Conservation (phyloP, 2,329 filamentous ascomycete species). For the Aspergillus chevalieri region DNA sequence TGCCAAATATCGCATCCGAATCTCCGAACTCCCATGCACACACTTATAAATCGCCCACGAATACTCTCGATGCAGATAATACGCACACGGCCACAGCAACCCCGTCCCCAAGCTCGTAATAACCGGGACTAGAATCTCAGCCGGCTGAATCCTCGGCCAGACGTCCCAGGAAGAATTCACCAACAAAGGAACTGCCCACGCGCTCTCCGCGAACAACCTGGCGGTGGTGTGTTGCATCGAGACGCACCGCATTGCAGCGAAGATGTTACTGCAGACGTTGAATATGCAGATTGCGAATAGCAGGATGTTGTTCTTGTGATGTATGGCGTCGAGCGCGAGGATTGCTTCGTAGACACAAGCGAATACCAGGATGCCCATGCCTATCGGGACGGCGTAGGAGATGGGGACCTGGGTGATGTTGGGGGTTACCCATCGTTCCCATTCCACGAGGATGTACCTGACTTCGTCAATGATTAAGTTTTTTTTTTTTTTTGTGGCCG, state of each 20-base stretch:
- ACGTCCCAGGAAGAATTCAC: slow-evolving; percentile 7
- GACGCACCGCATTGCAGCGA: slow-evolving; percentile 10
- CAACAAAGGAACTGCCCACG: slow-evolving; percentile 1
- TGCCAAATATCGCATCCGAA: slow-evolving; percentile 7
- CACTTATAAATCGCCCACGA: slow-evolving; percentile 14
- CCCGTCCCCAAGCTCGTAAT: slow-evolving; percentile 10
- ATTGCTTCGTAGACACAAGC: slow-evolving; percentile 8
- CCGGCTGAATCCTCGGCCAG: slow-evolving; percentile 9
- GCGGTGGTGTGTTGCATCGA: slow-evolving; percentile 2
- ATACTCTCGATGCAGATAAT: slow-evolving; percentile 13
- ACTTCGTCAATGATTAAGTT: neutral
- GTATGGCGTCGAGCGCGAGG: slow-evolving; percentile 11
- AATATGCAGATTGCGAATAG: slow-evolving; percentile 13
- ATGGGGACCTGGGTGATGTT: slow-evolving; percentile 7
- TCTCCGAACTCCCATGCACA: slow-evolving; percentile 9
- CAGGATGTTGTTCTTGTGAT: slow-evolving; percentile 14
- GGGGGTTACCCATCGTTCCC: slow-evolving; percentile 10
- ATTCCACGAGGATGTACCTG: slow-evolving; percentile 9
- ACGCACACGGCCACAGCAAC: slow-evolving; percentile 8
- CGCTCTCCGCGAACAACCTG: neutral
- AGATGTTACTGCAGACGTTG: slow-evolving; percentile 8
- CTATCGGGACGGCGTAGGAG: slow-evolving; percentile 8
- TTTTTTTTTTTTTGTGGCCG: no score
- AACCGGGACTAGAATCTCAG: slow-evolving; percentile 7
- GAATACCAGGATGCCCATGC: slow-evolving; percentile 8